Evolutionary conservation across 108 stramenopile genomes (phyloP).

Genomic region (Nannochloropsis gaditana): DNA sequence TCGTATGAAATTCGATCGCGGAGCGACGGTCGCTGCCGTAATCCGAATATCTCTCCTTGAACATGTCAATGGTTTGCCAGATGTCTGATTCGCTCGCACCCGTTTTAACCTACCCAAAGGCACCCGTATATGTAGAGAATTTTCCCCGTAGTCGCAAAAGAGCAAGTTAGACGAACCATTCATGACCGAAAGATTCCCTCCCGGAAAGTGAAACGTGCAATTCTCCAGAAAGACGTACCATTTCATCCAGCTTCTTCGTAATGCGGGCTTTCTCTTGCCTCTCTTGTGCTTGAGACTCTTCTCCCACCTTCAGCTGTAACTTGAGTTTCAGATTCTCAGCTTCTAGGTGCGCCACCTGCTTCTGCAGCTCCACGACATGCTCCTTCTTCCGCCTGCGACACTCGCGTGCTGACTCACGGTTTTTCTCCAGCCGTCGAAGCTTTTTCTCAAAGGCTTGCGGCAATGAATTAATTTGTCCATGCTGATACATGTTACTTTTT

Average conservation of each 20-base stretch:
- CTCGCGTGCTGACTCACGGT: conserved; percentile 71
- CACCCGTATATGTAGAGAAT: conserved; percentile 25
- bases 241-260: conserved; percentile 31
- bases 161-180: not conserved
- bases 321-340: conserved; percentile 77
- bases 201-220: too few relatives aligned
- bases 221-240: conserved; percentile 20
- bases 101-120: conserved; percentile 39
- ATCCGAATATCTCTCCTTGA: conserved; percentile 77
- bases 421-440: conserved; percentile 72
- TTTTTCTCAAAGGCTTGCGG: conserved; percentile 60
- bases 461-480: not conserved
- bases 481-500: not conserved
- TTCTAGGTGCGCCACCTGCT: conserved; percentile 71
- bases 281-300: conserved; percentile 42
- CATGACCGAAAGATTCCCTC: too few relatives aligned
- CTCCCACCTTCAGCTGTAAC: conserved; percentile 64
- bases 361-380: conserved; percentile 67
- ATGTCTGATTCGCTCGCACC: conserved; percentile 72
- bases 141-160: conserved; percentile 46
- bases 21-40: conserved; percentile 74
- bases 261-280: conserved; percentile 34
- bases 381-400: conserved; percentile 70
- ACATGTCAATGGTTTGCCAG: conserved; percentile 67
- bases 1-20: conserved; percentile 68